A percentile compares a stretch with the other conserved stretches of the same genome.
These are phyloP conservation scores for Myrica gale DNA, from an alignment of 306 rosid species.

Conservation along the genomic window DNA sequence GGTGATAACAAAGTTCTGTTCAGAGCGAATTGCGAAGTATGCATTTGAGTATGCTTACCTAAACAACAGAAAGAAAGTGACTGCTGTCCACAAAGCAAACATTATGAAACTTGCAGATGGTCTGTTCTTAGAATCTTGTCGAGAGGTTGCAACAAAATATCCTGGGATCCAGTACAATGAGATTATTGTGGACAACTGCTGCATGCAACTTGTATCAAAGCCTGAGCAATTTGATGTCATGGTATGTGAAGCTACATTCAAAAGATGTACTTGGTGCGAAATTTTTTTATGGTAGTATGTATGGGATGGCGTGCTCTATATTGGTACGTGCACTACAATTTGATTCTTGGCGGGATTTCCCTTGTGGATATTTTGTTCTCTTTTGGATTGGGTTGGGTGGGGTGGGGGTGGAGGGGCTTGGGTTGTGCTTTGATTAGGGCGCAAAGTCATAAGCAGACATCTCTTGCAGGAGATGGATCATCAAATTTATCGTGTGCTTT, in stretches of 20 bases:
- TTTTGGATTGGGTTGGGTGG: no score
- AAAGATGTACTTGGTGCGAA: background rate
- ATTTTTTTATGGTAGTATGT: background rate
- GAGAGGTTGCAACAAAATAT: slow-evolving; percentile 69
- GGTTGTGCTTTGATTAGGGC: no score
- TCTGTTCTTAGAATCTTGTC: slow-evolving; percentile 77
- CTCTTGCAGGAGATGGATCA: no score
- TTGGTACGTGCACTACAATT: background rate
- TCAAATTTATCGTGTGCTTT: no score
- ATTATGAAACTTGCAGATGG: slow-evolving; percentile 95
- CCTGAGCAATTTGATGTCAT: slow-evolving; percentile 95
- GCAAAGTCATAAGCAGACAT: no score
- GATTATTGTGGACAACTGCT: slow-evolving; percentile 85
- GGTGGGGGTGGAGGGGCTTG: no score
- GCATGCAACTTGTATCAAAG: slow-evolving; percentile 91
- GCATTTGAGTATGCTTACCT: slow-evolving; percentile 91
- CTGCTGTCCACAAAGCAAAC: slow-evolving; percentile 97
- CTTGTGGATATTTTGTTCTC: no score
- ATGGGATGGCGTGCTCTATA: background rate
- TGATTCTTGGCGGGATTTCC: background rate
- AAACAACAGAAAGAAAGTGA: slow-evolving; percentile 88
- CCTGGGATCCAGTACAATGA: slow-evolving; percentile 71
- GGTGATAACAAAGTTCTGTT: slow-evolving; percentile 94
- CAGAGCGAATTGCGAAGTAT: slow-evolving; percentile 77
- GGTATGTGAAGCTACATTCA: slow-evolving; percentile 43